phyloP scores from a whole-genome alignment of 2,329 filamentous ascomycete genomes.

The Scedosporium aurantiacum region DNA sequence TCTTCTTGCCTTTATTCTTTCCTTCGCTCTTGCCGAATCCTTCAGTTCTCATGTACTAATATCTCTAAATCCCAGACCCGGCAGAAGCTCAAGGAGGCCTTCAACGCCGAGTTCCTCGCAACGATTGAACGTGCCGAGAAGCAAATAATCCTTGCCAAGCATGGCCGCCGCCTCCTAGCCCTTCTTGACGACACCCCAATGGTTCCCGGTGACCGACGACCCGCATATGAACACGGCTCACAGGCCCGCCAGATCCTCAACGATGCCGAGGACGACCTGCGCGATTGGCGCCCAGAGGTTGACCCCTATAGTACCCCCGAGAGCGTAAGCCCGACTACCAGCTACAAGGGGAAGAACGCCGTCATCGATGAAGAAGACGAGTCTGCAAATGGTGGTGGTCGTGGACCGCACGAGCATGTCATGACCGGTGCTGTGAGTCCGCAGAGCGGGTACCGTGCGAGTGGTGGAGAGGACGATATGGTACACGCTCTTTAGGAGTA shows the following conservation, averaged over 20 bases:
- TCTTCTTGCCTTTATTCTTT: neutral
- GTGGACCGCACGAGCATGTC: neutral
- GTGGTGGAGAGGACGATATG: no score
- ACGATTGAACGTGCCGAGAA: conserved; percentile 96
- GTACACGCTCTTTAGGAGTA: no score
- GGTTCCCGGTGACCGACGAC: conserved; percentile 69
- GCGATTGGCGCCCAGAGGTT: conserved; percentile 52
- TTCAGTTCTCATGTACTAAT: neutral
- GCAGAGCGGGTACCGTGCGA: neutral
- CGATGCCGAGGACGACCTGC: conserved; percentile 82
- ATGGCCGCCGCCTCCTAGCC: conserved; percentile 73
- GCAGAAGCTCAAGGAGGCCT: conserved; percentile 92
- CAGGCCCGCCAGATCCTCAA: conserved; percentile 79
- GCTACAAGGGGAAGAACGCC: conserved; percentile 1
- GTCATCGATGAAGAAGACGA: conserved; percentile 8
- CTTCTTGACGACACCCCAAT: conserved; percentile 84
- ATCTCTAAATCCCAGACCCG: conserved; percentile 53
- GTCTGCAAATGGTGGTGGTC: neutral
- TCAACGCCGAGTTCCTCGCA: conserved; percentile 75
- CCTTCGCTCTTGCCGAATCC: neutral
- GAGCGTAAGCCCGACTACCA: conserved; percentile 3
- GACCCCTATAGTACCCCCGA: conserved; percentile 17
- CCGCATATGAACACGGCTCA: conserved; percentile 52
- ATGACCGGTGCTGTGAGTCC: neutral
- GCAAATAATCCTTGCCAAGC: conserved; percentile 85